Percentiles rank a stretch among this genome's conserved stretches.
These are phyloP conservation scores for Solanum pimpinellifolium DNA, from an alignment of 257 asterid genomes.

Conservation along the genomic window DNA sequence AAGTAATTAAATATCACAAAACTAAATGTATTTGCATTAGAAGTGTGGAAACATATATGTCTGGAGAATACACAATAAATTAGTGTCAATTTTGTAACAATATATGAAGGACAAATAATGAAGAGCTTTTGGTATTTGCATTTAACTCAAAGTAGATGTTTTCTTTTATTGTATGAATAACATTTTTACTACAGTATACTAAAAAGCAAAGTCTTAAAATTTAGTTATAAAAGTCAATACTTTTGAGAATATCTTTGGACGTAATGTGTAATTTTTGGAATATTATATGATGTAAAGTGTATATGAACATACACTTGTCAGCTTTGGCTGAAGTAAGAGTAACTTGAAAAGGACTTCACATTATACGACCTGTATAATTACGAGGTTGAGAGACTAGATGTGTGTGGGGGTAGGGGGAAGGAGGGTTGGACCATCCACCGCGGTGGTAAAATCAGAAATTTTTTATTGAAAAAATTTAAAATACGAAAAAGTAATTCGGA, in stretches of 20 bases:
- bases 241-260: not conserved
- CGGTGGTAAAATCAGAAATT: fast-evolving
- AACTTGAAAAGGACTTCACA: not conserved
- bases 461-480: too few species aligned
- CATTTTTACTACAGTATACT: not conserved
- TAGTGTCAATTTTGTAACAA: not conserved
- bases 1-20: not conserved
- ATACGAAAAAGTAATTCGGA: fast-evolving
- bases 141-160: not conserved
- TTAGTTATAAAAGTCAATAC: not conserved
- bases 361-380: not conserved
- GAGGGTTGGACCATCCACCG: not conserved
- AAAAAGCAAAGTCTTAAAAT: not conserved
- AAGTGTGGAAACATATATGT: not conserved
- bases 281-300: not conserved
- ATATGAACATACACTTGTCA: not conserved
- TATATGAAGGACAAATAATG: not conserved
- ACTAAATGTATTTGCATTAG: not conserved
- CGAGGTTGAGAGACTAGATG: not conserved
- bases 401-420: too few species aligned
- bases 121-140: not conserved
- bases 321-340: not conserved
- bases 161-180: not conserved
- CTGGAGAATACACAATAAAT: not conserved
- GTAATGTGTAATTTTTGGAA: not conserved